These are phyloP conservation scores for Euphorbia schlechtendalii DNA, from an alignment of 441 rosid genomes.

Conservation along the genomic window DNA sequence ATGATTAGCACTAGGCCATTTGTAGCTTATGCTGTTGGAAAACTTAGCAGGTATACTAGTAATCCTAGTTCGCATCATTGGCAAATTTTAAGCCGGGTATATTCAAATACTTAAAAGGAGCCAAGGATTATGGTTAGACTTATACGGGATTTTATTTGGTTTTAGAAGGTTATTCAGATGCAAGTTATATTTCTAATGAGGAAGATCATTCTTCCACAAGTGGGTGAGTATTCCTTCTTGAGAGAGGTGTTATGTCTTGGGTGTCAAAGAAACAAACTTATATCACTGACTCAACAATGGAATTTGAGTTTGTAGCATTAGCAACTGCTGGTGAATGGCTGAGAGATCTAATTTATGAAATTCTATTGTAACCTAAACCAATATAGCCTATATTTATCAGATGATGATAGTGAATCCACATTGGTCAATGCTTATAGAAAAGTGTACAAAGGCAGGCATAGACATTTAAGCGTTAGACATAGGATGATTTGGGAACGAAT, in stretches of 20 bases:
- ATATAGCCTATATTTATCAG: neutral
- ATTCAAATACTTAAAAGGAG: neutral
- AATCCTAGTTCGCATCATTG: neutral
- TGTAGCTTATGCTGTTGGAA: neutral
- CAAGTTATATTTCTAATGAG: neutral
- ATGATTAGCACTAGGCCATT: neutral
- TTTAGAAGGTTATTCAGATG: neutral
- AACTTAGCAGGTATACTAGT: neutral
- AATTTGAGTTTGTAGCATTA: neutral
- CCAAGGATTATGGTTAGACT: no score
- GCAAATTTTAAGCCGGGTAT: neutral
- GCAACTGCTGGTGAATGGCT: neutral
- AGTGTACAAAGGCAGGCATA: neutral
- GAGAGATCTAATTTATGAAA: neutral
- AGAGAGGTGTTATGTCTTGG: neutral
- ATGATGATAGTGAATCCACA: neutral
- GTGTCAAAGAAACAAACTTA: slow-evolving; percentile 2
- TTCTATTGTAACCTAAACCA: neutral
- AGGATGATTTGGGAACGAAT: no score
- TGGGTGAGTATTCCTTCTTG: neutral
- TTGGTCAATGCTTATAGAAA: neutral
- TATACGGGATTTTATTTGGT: neutral
- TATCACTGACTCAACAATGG: neutral
- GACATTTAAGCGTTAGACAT: neutral
- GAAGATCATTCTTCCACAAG: neutral